These are phyloP conservation scores for Croton setiger DNA, from an alignment of 441 rosid genomes.

Conservation along the genomic window DNA sequence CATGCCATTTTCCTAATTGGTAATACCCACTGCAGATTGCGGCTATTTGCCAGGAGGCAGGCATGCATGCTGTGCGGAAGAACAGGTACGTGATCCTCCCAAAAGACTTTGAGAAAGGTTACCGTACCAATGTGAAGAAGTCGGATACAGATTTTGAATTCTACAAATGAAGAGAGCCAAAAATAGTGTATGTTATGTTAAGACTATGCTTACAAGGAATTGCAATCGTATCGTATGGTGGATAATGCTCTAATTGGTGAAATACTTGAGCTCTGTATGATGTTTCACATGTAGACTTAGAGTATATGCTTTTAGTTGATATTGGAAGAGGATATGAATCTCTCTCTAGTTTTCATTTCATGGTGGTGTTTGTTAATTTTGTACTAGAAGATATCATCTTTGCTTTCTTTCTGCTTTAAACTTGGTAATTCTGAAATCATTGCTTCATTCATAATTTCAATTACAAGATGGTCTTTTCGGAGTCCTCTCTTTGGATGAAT, in stretches of 20 bases:
- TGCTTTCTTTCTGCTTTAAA: too few relatives aligned
- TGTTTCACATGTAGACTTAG: too few relatives aligned
- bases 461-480: too few relatives aligned
- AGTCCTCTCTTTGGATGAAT: too few relatives aligned
- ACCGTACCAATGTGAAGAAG: slow-evolving; percentile 91
- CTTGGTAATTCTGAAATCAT: too few relatives aligned
- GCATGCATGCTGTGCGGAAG: slow-evolving; percentile 95
- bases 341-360: too few relatives aligned
- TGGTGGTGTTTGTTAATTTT: too few relatives aligned
- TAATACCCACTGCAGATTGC: slow-evolving; percentile 48
- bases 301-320: too few relatives aligned
- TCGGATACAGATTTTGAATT: slow-evolving; percentile 94
- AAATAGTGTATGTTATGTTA: neutral
- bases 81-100: slow-evolving; percentile 91
- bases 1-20: neutral
- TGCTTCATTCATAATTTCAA: too few relatives aligned
- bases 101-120: slow-evolving; percentile 94
- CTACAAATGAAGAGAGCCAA: slow-evolving; percentile 41
- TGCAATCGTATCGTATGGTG: neutral
- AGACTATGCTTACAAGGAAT: neutral
- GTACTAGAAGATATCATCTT: too few relatives aligned
- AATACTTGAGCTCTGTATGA: neutral
- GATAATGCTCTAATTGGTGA: neutral
- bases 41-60: slow-evolving; percentile 97
- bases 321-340: too few relatives aligned